Evolutionary conservation across 768 basidiomycete genomes (phyloP), one percentile per base, ranked within the genome.

Genomic region (Naganishia vaughanmartiniae): DNA sequence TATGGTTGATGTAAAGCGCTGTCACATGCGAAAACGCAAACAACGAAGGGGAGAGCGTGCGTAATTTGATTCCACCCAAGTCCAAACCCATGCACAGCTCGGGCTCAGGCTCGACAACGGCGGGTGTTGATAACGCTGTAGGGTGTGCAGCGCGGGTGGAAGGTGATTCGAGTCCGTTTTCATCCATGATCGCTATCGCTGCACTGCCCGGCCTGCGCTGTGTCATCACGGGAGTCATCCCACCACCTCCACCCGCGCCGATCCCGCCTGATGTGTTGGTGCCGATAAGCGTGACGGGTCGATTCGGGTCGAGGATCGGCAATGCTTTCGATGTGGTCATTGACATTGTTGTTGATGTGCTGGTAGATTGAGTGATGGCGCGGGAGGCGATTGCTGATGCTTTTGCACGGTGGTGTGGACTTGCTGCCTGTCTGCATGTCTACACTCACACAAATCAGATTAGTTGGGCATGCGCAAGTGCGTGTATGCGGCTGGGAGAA

Each of bases 1-100:
- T 99, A 84, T 98, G 95, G 75, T 97, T 97, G 80, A 99, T 90
- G 83, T 94, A 97, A 58, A 99, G 89, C 72, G 89, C 90, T 74
- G 89, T 90, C 70, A 99, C 89, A 85, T 93, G 96, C n/a, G 87
- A 87, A 84, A 95, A 97, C 10, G 87, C 84, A 76, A 93, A 85
- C 56, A 93, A 80, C 70, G 89, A 89, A 6, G 88, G 83, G 42
- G 94, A 91, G 63, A 99, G 85, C 74, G 90, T 92, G 85, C 94
- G 95, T 78, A 99, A 88, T 73, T 88, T 87, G 74, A 96, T 89
- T 19, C 96, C 96, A 66, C 96, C 95, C 88, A 99, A 92, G 82
- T 99, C 96, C 57, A 99, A 84, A 24, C 91, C 91, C 33, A 83
- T 89, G 94, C 95, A 99, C 0, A 78, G 77, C 56, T 80, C 76